Conservation (phyloP, 345 rosid species). For the Limnanthes douglasii region DNA sequence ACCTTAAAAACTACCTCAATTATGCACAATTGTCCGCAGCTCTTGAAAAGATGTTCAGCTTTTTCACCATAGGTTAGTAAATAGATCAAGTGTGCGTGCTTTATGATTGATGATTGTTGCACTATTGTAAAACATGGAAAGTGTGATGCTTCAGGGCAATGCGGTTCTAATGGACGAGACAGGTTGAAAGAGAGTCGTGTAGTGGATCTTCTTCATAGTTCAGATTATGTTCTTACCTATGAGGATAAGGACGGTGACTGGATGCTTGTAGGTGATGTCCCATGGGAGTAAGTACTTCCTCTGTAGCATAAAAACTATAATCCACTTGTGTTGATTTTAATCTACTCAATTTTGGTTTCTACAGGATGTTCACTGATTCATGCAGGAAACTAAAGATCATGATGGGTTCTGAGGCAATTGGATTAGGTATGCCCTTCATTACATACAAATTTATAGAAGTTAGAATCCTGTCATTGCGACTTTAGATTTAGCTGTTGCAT, state of each 20-base stretch:
- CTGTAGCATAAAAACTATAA: too few species aligned
- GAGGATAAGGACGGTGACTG: constrained; percentile 53
- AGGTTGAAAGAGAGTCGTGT: constrained; percentile 19
- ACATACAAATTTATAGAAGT: too few species aligned
- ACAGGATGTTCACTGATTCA: constrained; percentile 33
- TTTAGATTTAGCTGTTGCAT: too few species aligned
- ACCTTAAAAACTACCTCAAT: constrained; percentile 24
- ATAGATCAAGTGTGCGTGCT: too few species aligned
- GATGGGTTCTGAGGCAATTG: constrained; percentile 35
- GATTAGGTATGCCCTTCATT: constrained; percentile 17
- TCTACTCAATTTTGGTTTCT: constrained; percentile 1
- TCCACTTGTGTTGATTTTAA: too few species aligned
- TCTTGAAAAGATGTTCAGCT: constrained; percentile 48
- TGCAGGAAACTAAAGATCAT: constrained; percentile 36
- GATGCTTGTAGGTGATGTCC: constrained; percentile 58
- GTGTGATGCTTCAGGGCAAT: constrained; percentile 17
- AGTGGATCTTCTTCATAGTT: constrained; percentile 29
- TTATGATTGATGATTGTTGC: too few species aligned
- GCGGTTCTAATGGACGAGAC: constrained; percentile 20
- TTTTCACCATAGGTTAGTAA: constrained; percentile 51
- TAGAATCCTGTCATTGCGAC: too few species aligned
- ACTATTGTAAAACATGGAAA: too few species aligned
- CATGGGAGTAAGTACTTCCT: constrained; percentile 29
- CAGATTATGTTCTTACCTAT: constrained; percentile 36
- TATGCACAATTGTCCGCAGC: constrained; percentile 27